Evolutionary conservation across 2,329 filamentous ascomycete species (phyloP).

Genomic region (Calonectria henricotiae): DNA sequence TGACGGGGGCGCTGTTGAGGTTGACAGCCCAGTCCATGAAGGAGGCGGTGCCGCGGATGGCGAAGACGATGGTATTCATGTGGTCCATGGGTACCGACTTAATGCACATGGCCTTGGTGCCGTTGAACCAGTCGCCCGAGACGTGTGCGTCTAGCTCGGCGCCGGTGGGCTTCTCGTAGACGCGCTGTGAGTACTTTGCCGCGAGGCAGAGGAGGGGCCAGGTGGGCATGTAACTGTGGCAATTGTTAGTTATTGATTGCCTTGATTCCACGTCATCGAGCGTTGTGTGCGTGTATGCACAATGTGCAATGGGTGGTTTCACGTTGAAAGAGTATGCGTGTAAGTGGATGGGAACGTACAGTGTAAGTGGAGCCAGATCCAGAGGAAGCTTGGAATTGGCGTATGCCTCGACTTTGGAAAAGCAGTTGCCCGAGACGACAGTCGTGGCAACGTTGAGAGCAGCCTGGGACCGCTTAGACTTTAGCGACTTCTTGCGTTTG

Average conservation of each 20-base stretch:
- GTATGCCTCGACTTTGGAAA: constrained; percentile 85
- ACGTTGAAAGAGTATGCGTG: background rate
- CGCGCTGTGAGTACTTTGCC: constrained; percentile 82
- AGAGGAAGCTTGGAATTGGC: constrained; percentile 82
- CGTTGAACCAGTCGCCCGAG: constrained; percentile 78
- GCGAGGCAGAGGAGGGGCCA: constrained; percentile 86
- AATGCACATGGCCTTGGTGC: constrained; percentile 90
- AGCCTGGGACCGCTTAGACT: constrained; percentile 41
- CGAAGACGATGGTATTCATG: constrained; percentile 85
- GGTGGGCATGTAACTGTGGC: constrained; percentile 77
- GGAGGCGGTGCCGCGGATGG: constrained; percentile 84
- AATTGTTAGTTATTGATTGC: background rate
- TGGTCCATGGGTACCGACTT: constrained; percentile 86
- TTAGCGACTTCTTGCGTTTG: constrained; percentile 39
- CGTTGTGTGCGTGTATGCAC: background rate
- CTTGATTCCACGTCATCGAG: background rate
- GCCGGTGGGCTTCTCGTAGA: constrained; percentile 78
- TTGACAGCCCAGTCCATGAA: constrained; percentile 93
- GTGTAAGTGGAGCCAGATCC: constrained; percentile 77
- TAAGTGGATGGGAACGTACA: constrained; percentile 66
- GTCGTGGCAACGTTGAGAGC: constrained; percentile 44
- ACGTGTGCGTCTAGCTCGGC: constrained; percentile 80
- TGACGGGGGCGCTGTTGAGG: constrained; percentile 77
- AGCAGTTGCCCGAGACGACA: constrained; percentile 70
- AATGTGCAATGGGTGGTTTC: background rate